Base-by-base conservation (phyloP, 768 basidiomycete species). In the Calocybe indica region DNA sequence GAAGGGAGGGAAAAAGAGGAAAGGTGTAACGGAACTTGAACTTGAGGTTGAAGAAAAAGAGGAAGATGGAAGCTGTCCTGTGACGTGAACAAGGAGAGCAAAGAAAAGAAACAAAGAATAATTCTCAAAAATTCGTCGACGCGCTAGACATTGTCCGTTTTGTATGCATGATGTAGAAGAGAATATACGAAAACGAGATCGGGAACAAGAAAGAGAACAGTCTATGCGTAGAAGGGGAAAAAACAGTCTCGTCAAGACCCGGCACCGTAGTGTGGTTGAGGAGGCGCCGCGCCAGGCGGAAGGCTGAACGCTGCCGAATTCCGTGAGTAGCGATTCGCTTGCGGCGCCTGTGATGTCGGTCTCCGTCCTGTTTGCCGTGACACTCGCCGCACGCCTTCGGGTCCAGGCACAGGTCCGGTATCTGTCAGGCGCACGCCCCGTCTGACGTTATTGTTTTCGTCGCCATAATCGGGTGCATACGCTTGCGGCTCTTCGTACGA, bases 401-500 rank as follows among this genome's bases (percentile, higher is more conserved):
- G 77, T 33, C 78, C 78, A 36, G 88, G 83, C 2, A 93, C 87
- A 35, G 90, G 91, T 10, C 94, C 94, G 56, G 79, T 69, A 55
- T 97, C 94, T 46, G 78, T 79, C 47, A 97, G 65, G 39, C 83
- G 83, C 41, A 96, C 75, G 15, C 93, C 91, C 61, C 41, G 74
- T 71, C 30, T 58, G 52, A 49, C 65, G 66, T 43, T 62, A 50
- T 44, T 53, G 54, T 55, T 62, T 33, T 66, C 48, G 31, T 50
- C 43, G 64, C 65, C 56, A 33, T 55, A 65, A 31, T 64, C 74
- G 61, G 61, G 69, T 52, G 55, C 67, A 57, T 44, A 68, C 57
- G 56, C 40, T 29, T 56, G 69, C 58, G 43, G 68, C 57, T 66
- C 79, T 62, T 55, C 73, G 43, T 69, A 66, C 32, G 55, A 51